Percentiles rank a stretch among this genome's conserved stretches.
Conservation (phyloP, 805 yeast species). For the Ogataea allantospora region DNA sequence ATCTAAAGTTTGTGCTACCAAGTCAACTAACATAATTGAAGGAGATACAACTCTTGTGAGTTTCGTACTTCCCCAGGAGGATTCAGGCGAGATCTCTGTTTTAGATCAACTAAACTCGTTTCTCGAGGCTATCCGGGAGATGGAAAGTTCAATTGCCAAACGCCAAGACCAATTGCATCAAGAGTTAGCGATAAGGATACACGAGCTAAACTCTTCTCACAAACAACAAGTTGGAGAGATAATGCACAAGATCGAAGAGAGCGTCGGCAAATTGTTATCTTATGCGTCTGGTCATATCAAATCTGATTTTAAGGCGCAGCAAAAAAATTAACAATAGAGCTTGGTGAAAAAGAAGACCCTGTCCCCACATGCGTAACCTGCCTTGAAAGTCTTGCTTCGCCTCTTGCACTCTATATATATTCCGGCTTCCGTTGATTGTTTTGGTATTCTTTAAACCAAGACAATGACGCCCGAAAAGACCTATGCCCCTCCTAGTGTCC, state of each 20-base stretch:
- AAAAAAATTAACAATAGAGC: constrained; percentile 1
- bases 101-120: neutral
- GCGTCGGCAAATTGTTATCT: constrained; percentile 12
- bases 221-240: constrained; percentile 14
- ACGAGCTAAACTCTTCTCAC: constrained; percentile 14
- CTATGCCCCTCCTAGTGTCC: constrained; percentile 1
- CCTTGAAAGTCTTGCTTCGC: neutral
- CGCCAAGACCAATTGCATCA: constrained; percentile 14
- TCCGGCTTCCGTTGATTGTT: too few species aligned
- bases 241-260: constrained; percentile 10
- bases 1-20: neutral
- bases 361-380: neutral
- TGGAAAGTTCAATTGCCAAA: constrained; percentile 1
- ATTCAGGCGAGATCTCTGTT: neutral
- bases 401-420: neutral
- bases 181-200: constrained; percentile 17
- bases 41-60: constrained; percentile 5
- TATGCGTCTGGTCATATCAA: constrained; percentile 14
- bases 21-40: neutral
- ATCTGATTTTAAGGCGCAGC: constrained; percentile 15
- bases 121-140: neutral
- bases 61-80: neutral
- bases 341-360: neutral
- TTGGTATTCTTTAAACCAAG: neutral
- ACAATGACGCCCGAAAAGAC: constrained; percentile 5